Conservation (phyloP, 371 early-diverging fungal genomes). For the Mortierella sp. region DNA sequence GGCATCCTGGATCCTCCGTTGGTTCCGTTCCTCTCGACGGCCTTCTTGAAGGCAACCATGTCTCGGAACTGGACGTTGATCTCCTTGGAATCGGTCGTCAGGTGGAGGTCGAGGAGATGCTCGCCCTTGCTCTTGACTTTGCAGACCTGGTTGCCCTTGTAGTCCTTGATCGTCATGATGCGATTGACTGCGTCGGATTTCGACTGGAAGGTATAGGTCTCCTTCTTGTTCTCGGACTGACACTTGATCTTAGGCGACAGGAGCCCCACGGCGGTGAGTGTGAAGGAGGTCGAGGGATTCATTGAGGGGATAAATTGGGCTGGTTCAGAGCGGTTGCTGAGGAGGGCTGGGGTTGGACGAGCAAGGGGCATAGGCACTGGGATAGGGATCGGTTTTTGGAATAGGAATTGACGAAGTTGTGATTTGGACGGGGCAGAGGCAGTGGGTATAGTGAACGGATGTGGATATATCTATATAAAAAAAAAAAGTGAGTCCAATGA, state of each 20-base stretch:
- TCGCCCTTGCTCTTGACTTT: constrained; percentile 57
- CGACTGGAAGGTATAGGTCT: constrained; percentile 52
- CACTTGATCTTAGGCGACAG: constrained; percentile 56
- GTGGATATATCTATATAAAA: constrained; percentile 14
- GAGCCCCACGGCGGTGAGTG: constrained; percentile 41
- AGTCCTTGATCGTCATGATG: constrained; percentile 52
- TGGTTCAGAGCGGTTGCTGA: constrained; percentile 29
- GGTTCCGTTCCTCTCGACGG: constrained; percentile 48
- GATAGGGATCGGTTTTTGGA: constrained; percentile 27
- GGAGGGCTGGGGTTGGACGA: constrained; percentile 31
- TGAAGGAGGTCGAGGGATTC: constrained; percentile 38
- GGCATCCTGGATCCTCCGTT: constrained; percentile 7
- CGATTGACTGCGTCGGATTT: constrained; percentile 41
- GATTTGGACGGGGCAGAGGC: neutral
- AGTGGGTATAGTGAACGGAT: constrained; percentile 12
- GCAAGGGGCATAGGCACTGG: constrained; percentile 17
- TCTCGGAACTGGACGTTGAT: constrained; percentile 58
- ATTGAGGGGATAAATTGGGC: constrained; percentile 23
- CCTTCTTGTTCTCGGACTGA: constrained; percentile 48
- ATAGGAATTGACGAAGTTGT: constrained; percentile 26
- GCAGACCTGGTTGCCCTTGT: constrained; percentile 43
- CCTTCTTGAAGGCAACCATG: constrained; percentile 58
- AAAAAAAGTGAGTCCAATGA: neutral
- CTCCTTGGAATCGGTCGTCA: constrained; percentile 55
- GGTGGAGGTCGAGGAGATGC: constrained; percentile 50